These are phyloP conservation scores for Trypanosoma brucei DNA, from an alignment of 208 protist genomes.

Conservation along the genomic window DNA sequence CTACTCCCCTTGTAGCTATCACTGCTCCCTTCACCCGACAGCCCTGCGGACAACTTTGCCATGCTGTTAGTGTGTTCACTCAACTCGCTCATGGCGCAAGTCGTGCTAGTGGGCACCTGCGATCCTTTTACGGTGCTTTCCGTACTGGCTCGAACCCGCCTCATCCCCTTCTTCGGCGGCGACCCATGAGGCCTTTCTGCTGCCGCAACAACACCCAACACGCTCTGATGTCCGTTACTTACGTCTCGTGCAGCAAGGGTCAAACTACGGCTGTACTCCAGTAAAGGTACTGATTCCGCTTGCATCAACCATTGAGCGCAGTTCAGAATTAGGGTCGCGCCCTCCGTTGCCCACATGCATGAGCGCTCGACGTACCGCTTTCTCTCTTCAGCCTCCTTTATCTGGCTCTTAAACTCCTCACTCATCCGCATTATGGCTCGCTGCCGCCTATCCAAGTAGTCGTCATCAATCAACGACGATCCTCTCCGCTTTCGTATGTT, in stretches of 20 bases:
- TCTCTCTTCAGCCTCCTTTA: constrained; percentile 24
- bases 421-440: constrained; percentile 15
- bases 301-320: constrained; percentile 45
- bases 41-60: too few species aligned
- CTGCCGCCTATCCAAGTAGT: constrained; percentile 21
- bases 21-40: too few species aligned
- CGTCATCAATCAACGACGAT: constrained; percentile 4
- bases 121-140: not conserved
- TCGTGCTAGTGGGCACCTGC: too few species aligned
- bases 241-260: constrained; percentile 62
- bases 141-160: not conserved
- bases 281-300: constrained; percentile 26
- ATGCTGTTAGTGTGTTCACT: too few species aligned
- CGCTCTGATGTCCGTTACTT: constrained; percentile 16
- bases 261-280: constrained; percentile 51
- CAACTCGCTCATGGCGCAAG: too few species aligned
- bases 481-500: constrained; percentile 4
- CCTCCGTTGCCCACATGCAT: constrained; percentile 58
- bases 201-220: constrained; percentile 6
- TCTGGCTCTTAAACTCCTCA: constrained; percentile 12
- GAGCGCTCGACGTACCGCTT: constrained; percentile 29
- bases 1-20: too few species aligned
- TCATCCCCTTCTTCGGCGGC: not conserved
- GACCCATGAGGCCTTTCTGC: not conserved
- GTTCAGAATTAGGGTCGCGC: constrained; percentile 59